Conservation (phyloP, 2,329 filamentous ascomycete genomes). For the Rhinocladiella similis region DNA sequence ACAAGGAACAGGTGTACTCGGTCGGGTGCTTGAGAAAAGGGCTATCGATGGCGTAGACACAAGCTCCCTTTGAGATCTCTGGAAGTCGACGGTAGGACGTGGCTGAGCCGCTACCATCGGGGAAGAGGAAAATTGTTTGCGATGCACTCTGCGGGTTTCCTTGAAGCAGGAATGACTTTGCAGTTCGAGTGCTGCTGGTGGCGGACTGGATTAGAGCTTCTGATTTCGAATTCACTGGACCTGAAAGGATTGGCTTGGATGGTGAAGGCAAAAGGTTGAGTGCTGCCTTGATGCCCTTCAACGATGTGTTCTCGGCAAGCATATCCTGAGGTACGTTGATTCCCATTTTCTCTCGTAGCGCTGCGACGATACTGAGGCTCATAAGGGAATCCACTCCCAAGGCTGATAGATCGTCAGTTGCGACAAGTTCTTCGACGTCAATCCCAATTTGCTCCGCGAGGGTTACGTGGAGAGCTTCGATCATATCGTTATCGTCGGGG, state of each 20-base stretch:
- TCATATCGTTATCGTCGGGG: slow-evolving; percentile 24
- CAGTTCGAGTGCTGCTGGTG: background rate
- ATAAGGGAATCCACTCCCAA: slow-evolving; percentile 47
- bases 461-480: slow-evolving; percentile 38
- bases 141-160: slow-evolving; percentile 40
- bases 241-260: background rate
- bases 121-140: slow-evolving; percentile 41
- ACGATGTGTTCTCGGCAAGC: slow-evolving; percentile 27
- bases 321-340: slow-evolving; percentile 35
- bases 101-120: slow-evolving; percentile 45
- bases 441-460: slow-evolving; percentile 44
- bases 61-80: slow-evolving; percentile 38
- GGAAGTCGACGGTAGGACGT: slow-evolving; percentile 37
- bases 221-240: background rate
- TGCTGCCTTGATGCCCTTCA: slow-evolving; percentile 1
- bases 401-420: slow-evolving; percentile 37
- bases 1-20: slow-evolving; percentile 41
- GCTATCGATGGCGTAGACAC: slow-evolving; percentile 18
- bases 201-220: background rate
- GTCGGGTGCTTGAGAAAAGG: slow-evolving; percentile 36
- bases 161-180: slow-evolving; percentile 33
- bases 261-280: slow-evolving; percentile 30
- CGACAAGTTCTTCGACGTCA: slow-evolving; percentile 36
- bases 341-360: slow-evolving; percentile 41
- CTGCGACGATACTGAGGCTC: slow-evolving; percentile 42